Percentiles rank a stretch among this genome's conserved stretches.
Evolutionary conservation across 352 stramenopile genomes (phyloP).

Genomic region (Hyaloperonospora brassicae): DNA sequence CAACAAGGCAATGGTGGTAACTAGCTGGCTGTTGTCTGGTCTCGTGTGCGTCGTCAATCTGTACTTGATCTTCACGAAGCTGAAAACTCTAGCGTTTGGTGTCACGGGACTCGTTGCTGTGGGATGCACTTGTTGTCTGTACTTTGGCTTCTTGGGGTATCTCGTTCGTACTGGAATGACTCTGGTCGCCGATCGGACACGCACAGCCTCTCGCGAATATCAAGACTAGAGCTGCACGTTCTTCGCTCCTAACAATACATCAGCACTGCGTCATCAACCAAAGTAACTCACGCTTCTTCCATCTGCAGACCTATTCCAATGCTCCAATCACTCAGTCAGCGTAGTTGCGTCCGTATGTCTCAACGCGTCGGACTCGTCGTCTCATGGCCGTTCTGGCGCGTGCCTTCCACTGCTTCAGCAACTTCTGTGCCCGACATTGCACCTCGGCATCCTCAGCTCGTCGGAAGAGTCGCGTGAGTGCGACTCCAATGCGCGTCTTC

Average conservation of each 20-base stretch:
- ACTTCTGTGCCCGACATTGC: slow-evolving; percentile 25
- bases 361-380: slow-evolving; percentile 41
- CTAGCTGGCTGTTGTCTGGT: slow-evolving; percentile 47
- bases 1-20: slow-evolving; percentile 29
- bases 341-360: slow-evolving; percentile 65
- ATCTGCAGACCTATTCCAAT: background rate
- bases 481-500: slow-evolving; percentile 47
- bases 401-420: slow-evolving; percentile 59
- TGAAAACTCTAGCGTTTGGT: slow-evolving; percentile 42
- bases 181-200: slow-evolving; percentile 13
- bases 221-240: too few species aligned
- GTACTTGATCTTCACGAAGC: slow-evolving; percentile 65
- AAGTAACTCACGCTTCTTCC: background rate
- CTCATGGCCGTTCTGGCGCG: slow-evolving; percentile 63
- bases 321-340: slow-evolving; percentile 39
- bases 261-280: too few species aligned
- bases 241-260: too few species aligned
- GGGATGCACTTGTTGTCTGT: slow-evolving; percentile 29
- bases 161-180: slow-evolving; percentile 42
- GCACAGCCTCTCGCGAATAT: slow-evolving; percentile 7
- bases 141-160: slow-evolving; percentile 73
- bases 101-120: slow-evolving; percentile 26
- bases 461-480: slow-evolving; percentile 29
- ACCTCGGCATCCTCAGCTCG: slow-evolving; percentile 33
- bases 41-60: slow-evolving; percentile 74